phyloP scores from a whole-genome alignment of 2,329 filamentous ascomycete species.

The Penicillium sp. region DNA sequence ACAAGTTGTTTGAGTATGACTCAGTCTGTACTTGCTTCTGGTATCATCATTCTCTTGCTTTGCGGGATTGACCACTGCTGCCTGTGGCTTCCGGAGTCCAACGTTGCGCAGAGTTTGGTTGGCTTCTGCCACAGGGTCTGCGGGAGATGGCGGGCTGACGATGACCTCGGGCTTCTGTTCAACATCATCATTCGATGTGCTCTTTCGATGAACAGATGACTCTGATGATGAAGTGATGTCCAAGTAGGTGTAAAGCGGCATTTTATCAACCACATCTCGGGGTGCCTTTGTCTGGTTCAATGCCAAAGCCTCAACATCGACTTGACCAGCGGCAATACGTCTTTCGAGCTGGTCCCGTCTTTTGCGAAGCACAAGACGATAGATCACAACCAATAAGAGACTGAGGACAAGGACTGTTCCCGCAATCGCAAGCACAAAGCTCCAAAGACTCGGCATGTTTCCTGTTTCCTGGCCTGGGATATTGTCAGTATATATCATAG shows the following conservation, averaged over 20 bases:
- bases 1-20: conserved; percentile 75
- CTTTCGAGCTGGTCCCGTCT: conserved; percentile 68
- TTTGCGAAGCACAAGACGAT: conserved; percentile 77
- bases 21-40: conserved; percentile 26
- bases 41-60: conserved; percentile 3
- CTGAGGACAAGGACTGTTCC: conserved; percentile 78
- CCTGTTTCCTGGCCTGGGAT: conserved; percentile 42
- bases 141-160: not conserved
- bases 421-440: conserved; percentile 72
- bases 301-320: conserved; percentile 82
- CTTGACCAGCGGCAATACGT: conserved; percentile 74
- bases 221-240: conserved; percentile 26
- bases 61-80: conserved; percentile 13
- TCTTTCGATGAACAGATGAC: conserved; percentile 2
- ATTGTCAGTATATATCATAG: conserved; percentile 44
- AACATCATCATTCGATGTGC: not conserved
- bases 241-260: conserved; percentile 78
- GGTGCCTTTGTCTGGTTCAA: conserved; percentile 83
- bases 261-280: conserved; percentile 66
- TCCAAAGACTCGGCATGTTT: conserved; percentile 73
- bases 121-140: conserved; percentile 4
- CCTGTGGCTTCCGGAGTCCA: conserved; percentile 12
- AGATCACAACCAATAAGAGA: conserved; percentile 61
- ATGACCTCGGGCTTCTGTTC: conserved; percentile 2
- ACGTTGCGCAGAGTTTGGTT: not conserved